Percentiles rank a stretch among this genome's conserved stretches.
Evolutionary conservation across 1,284 basidiomycete genomes (phyloP).

Genomic region (Malassezia yamatoensis): DNA sequence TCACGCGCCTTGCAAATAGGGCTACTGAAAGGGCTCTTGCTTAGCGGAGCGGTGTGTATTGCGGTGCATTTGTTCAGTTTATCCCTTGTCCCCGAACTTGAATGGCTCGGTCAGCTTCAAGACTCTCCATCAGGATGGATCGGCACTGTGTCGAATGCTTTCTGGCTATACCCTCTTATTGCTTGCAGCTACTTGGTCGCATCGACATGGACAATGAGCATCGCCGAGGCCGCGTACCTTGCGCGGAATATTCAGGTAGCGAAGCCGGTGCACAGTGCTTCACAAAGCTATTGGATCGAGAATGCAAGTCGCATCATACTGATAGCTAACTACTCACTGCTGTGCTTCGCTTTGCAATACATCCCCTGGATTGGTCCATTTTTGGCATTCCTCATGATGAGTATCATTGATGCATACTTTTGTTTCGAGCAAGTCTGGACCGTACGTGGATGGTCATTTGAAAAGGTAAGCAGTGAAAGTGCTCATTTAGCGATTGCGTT

Average conservation of each 20-base stretch:
- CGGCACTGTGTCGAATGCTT: constrained; percentile 27
- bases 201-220: constrained; percentile 40
- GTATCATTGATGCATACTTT: constrained; percentile 44
- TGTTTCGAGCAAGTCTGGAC: constrained; percentile 46
- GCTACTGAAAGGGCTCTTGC: constrained; percentile 37
- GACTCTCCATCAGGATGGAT: constrained; percentile 11
- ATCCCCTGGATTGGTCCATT: constrained; percentile 33
- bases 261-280: constrained; percentile 13
- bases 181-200: constrained; percentile 40
- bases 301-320: constrained; percentile 35
- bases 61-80: constrained; percentile 41
- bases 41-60: constrained; percentile 32
- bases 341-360: constrained; percentile 26
- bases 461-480: constrained; percentile 17
- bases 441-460: constrained; percentile 33
- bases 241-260: constrained; percentile 15
- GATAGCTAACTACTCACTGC: constrained; percentile 33
- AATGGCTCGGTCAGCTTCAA: background rate
- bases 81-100: constrained; percentile 29
- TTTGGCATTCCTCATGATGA: constrained; percentile 40
- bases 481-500: constrained; percentile 36
- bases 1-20: constrained; percentile 31
- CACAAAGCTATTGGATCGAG: constrained; percentile 17
- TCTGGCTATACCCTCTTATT: constrained; percentile 45
- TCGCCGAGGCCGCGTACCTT: constrained; percentile 38